These are phyloP conservation scores for Fusarium devonianum DNA, from an alignment of 2,329 filamentous ascomycete species.

Conservation along the genomic window DNA sequence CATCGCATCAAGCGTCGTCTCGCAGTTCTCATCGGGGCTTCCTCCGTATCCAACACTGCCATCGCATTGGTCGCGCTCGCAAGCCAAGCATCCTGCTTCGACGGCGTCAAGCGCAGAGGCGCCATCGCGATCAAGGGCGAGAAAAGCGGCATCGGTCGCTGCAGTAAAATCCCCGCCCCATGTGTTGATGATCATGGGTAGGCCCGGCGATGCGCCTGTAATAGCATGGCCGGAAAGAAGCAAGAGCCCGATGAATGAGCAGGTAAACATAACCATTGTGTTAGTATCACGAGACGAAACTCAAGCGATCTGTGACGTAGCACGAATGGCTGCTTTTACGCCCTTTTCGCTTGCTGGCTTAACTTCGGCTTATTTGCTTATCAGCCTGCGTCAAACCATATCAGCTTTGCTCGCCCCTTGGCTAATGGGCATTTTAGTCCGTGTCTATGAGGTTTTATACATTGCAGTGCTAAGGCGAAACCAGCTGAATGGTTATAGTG, in stretches of 20 bases:
- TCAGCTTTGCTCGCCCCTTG: not conserved
- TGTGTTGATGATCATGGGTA: slow-evolving; percentile 62
- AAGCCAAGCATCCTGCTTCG: slow-evolving; percentile 58
- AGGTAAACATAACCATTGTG: slow-evolving; percentile 15
- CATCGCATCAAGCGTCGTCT: slow-evolving; percentile 66
- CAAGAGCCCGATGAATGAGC: slow-evolving; percentile 17
- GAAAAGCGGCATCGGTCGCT: slow-evolving; percentile 60
- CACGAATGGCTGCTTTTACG: not conserved
- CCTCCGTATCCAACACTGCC: slow-evolving; percentile 63
- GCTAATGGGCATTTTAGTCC: not conserved
- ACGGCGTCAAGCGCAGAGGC: slow-evolving; percentile 59
- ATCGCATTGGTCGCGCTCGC: slow-evolving; percentile 61
- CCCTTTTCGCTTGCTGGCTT: too few species aligned
- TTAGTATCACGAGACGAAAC: too few species aligned
- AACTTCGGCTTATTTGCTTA: not conserved
- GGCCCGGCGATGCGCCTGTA: slow-evolving; percentile 46
- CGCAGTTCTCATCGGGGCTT: slow-evolving; percentile 62
- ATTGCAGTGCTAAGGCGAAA: too few species aligned
- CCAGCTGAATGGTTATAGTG: too few species aligned
- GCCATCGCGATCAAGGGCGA: slow-evolving; percentile 42
- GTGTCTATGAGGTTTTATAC: too few species aligned
- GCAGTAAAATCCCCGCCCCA: slow-evolving; percentile 61
- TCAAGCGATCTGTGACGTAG: too few species aligned
- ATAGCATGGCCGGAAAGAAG: slow-evolving; percentile 15
- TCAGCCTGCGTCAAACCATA: not conserved